Evolutionary conservation across 352 stramenopile genomes (phyloP).

Genomic region (Pythium scleroteichum): DNA sequence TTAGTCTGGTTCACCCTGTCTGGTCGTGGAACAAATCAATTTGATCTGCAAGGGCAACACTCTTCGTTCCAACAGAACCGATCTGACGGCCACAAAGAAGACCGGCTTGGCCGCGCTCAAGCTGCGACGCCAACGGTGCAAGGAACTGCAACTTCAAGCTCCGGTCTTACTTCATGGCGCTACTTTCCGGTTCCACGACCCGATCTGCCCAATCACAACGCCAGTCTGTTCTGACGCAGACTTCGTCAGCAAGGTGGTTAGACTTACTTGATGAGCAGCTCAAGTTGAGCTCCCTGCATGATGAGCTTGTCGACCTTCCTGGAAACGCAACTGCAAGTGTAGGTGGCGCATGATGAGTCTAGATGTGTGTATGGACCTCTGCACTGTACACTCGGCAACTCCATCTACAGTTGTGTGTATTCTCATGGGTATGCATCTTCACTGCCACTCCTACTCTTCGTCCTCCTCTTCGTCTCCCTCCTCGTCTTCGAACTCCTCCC

Average conservation of each 20-base stretch:
- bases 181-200: constrained; percentile 8
- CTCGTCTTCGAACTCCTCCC: constrained; percentile 37
- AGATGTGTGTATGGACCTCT: too few relatives aligned
- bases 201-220: not conserved
- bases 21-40: constrained; percentile 7
- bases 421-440: too few relatives aligned
- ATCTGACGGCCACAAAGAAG: not conserved
- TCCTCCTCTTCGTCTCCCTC: constrained; percentile 39
- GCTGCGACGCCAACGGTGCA: not conserved
- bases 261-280: too few relatives aligned
- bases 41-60: not conserved
- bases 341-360: not conserved
- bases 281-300: too few relatives aligned
- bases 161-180: constrained; percentile 12
- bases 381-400: too few relatives aligned
- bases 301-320: too few relatives aligned
- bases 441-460: constrained; percentile 3
- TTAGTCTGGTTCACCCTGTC: constrained; percentile 5
- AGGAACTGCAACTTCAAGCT: constrained; percentile 28
- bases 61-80: constrained; percentile 2
- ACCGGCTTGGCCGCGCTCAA: not conserved
- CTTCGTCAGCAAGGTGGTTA: not conserved
- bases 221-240: not conserved
- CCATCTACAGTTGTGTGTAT: too few relatives aligned
- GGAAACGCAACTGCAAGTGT: constrained; percentile 2